Percentiles rank a stretch among this genome's conserved stretches.
phyloP scores from a whole-genome alignment of 139 green algal species.

The Picochlorum sp. region DNA sequence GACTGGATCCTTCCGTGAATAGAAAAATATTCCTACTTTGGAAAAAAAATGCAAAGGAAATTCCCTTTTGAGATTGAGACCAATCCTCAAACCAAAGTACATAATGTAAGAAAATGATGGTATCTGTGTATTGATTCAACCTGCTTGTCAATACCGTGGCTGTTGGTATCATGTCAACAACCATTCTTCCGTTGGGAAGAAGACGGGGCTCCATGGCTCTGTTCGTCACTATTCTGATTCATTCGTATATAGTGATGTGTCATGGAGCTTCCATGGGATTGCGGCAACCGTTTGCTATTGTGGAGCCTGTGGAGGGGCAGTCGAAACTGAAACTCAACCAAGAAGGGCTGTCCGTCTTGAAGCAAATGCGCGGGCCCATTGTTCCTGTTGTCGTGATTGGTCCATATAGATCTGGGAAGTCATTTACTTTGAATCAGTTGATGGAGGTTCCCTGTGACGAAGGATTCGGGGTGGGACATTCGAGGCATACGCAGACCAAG shows the following conservation, averaged over 20 bases:
- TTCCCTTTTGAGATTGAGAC: too few species aligned
- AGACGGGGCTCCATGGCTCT: background rate
- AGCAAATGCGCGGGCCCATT: slow-evolving; percentile 42
- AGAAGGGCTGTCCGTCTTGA: slow-evolving; percentile 58
- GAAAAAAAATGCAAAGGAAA: too few species aligned
- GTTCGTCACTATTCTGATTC: background rate
- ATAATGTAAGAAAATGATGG: too few species aligned
- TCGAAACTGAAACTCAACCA: slow-evolving; percentile 57
- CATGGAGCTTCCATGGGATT: background rate
- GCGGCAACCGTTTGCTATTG: slow-evolving; percentile 32
- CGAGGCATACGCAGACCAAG: slow-evolving; percentile 83
- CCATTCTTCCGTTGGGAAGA: background rate
- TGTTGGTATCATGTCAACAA: background rate
- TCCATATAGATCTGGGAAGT: slow-evolving; percentile 82
- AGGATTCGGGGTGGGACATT: slow-evolving; percentile 91
- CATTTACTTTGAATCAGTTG: slow-evolving; percentile 89
- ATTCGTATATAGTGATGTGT: background rate
- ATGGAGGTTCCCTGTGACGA: slow-evolving; percentile 69
- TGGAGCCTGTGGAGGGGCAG: slow-evolving; percentile 55
- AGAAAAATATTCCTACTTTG: too few species aligned
- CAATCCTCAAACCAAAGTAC: too few species aligned
- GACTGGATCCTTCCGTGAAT: too few species aligned
- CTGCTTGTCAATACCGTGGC: background rate
- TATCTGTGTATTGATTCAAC: background rate
- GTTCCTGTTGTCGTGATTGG: slow-evolving; percentile 80